Percentiles rank a stretch among this genome's conserved stretches.
Evolutionary conservation across 352 stramenopile genomes (phyloP).

Genomic region (Blastocystis sp.): DNA sequence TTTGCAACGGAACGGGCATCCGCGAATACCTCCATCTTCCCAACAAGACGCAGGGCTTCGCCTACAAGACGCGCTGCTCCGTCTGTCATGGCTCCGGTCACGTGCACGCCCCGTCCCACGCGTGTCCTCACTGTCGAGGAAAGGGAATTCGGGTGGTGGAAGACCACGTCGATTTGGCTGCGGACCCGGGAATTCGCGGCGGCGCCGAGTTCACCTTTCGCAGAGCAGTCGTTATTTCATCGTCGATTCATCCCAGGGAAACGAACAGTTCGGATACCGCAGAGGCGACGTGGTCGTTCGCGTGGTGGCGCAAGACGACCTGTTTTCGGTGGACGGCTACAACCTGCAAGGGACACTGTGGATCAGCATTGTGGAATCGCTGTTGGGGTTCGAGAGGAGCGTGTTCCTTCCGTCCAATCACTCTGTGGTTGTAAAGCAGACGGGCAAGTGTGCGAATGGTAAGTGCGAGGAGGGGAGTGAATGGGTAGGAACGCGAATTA

Average conservation of each 20-base stretch:
- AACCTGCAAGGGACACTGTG: slow-evolving; percentile 6
- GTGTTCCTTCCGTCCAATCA: slow-evolving; percentile 9
- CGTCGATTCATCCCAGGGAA: neutral
- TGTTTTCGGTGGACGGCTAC: slow-evolving; percentile 7
- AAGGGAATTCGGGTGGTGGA: neutral
- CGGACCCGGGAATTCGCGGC: neutral
- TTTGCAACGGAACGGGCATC: slow-evolving; percentile 38
- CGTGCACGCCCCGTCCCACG: neutral
- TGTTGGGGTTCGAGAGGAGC: neutral
- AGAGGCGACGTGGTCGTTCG: neutral
- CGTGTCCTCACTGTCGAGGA: neutral
- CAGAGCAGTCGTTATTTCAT: neutral
- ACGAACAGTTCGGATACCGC: slow-evolving; percentile 28
- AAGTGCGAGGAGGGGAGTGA: neutral
- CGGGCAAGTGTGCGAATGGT: neutral
- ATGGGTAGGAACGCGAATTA: neutral
- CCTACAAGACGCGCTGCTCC: neutral
- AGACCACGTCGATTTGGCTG: neutral
- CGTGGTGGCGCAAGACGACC: neutral
- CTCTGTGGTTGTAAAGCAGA: neutral
- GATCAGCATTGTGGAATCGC: neutral
- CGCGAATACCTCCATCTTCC: neutral
- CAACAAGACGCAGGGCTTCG: neutral
- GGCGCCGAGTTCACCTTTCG: neutral
- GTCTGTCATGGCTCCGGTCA: neutral